Evolutionary conservation across 192 early-diverging fungal genomes (phyloP).

Genomic region (Backusella sp.): DNA sequence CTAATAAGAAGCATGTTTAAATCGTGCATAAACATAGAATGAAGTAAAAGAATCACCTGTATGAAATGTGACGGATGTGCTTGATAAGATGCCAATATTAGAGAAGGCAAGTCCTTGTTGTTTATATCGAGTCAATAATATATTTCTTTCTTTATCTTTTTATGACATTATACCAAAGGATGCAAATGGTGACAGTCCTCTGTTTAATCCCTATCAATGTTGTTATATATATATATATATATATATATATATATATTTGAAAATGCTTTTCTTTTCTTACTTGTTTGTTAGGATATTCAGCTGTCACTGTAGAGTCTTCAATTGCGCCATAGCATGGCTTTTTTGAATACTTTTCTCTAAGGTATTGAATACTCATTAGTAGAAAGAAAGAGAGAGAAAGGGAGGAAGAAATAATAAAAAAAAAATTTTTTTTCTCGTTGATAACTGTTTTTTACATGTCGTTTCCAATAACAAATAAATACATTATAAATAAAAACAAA

Average conservation of each 20-base stretch:
- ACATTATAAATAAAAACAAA: background rate
- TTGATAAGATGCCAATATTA: slow-evolving; percentile 35
- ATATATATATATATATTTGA: background rate
- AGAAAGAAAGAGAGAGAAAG: background rate
- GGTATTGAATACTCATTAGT: background rate
- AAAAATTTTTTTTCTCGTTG: background rate
- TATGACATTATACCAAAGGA: slow-evolving; percentile 15
- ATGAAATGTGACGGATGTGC: slow-evolving; percentile 30
- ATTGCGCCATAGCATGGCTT: background rate
- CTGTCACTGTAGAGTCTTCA: background rate
- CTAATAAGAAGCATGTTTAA: background rate
- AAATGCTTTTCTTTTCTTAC: background rate
- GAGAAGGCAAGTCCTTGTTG: slow-evolving; percentile 28
- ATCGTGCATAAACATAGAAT: background rate
- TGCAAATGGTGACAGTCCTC: slow-evolving; percentile 21
- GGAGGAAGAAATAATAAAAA: background rate
- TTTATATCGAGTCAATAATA: background rate
- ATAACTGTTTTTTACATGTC: background rate
- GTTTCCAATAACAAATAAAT: background rate
- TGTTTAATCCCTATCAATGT: slow-evolving; percentile 6
- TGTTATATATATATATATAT: background rate
- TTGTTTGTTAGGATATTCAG: background rate
- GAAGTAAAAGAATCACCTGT: slow-evolving; percentile 1
- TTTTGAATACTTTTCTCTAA: background rate
- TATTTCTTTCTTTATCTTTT: background rate